Evolutionary conservation across 1,284 basidiomycete species (phyloP).

Genomic region (Pseudozyma tsukubaensis): DNA sequence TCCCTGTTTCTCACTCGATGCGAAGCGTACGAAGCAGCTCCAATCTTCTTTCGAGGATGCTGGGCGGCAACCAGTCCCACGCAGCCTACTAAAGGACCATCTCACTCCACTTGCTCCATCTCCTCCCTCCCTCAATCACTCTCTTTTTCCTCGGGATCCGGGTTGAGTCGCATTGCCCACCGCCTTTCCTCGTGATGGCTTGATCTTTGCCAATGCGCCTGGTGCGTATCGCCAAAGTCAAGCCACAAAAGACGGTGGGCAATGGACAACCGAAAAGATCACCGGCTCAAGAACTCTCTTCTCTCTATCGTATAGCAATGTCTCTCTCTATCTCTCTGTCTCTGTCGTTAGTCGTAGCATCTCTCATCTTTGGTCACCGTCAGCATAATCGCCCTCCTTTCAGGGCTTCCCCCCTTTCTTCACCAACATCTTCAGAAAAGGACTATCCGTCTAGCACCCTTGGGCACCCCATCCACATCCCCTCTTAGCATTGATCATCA

Average conservation of each 20-base stretch:
- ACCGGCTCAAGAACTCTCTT: conserved; percentile 19
- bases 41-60: conserved; percentile 59
- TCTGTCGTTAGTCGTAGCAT: conserved; percentile 24
- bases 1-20: conserved; percentile 44
- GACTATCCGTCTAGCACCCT: too few species aligned
- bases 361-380: conserved; percentile 27
- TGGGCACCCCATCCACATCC: conserved; percentile 15
- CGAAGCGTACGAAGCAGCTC: conserved; percentile 58
- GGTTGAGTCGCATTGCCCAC: conserved; percentile 28
- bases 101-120: conserved; percentile 4
- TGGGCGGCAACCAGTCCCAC: conserved; percentile 50
- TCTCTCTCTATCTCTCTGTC: conserved; percentile 21
- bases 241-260: background rate
- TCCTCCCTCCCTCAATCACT: conserved; percentile 10
- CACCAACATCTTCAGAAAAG: conserved; percentile 11
- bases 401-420: background rate
- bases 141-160: conserved; percentile 41
- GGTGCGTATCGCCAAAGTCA: conserved; percentile 16
- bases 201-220: conserved; percentile 20
- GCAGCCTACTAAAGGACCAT: conserved; percentile 35
- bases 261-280: conserved; percentile 48
- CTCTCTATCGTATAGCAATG: conserved; percentile 21
- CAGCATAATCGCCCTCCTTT: conserved; percentile 12
- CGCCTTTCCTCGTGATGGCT: conserved; percentile 10
- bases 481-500: conserved; percentile 20